phyloP scores from a whole-genome alignment of 108 stramenopile genomes.

The Discostella stelligeroides region DNA sequence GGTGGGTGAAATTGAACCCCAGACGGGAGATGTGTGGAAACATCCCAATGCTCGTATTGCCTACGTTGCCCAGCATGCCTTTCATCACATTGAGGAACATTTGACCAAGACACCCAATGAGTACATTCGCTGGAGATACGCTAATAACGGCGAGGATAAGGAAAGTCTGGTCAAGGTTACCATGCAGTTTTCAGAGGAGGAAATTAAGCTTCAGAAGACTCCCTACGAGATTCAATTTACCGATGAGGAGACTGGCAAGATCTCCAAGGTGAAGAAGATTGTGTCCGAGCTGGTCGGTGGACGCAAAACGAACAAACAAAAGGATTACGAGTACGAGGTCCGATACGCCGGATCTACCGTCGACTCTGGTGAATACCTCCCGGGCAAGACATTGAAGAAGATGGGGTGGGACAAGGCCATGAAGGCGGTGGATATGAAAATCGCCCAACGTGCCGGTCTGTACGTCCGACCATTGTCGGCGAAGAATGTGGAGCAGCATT shows the following conservation, averaged over 20 bases:
- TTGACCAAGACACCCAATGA: conserved; percentile 98
- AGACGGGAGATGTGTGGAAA: conserved; percentile 96
- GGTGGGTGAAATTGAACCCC: conserved; percentile 96
- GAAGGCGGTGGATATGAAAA: conserved; percentile 98
- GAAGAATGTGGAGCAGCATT: conserved; percentile 98
- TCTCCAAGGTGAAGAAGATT: conserved; percentile 96
- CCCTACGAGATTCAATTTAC: conserved; percentile 93
- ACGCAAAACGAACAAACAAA: conserved; percentile 94
- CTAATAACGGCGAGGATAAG: conserved; percentile 99
- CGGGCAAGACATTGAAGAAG: conserved; percentile 94
- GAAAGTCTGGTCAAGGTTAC: conserved; percentile 96
- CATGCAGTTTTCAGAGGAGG: conserved; percentile 95
- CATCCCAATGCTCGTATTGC: conserved; percentile 99
- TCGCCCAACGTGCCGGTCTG: conserved; percentile 94
- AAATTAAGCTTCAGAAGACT: conserved; percentile 92
- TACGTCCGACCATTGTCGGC: conserved; percentile 93
- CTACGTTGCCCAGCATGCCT: conserved; percentile 99
- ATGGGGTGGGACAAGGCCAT: conserved; percentile 98
- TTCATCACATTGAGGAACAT: conserved; percentile 99
- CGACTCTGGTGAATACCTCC: conserved; percentile 88
- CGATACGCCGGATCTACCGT: conserved; percentile 87
- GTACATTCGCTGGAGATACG: conserved; percentile 99
- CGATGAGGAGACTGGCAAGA: conserved; percentile 95
- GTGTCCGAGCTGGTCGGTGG: conserved; percentile 95
- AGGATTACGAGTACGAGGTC: conserved; percentile 98